Evolutionary conservation across 108 stramenopile genomes (phyloP).

Genomic region (Nitzschia sp.): DNA sequence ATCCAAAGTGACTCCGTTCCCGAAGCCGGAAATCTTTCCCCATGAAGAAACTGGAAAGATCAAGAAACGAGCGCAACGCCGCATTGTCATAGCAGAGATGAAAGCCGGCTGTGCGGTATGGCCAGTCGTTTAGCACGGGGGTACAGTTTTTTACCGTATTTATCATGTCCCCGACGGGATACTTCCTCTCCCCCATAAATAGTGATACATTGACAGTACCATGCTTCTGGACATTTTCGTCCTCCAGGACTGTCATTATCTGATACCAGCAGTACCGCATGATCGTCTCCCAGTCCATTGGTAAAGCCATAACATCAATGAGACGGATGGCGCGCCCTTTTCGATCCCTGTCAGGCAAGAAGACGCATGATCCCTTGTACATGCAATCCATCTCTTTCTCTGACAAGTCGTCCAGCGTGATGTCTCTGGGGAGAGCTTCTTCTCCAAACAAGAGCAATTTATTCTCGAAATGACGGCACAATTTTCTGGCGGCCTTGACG

Average conservation of each 20-base stretch:
- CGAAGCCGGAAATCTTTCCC: background rate
- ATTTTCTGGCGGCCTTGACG: conserved; percentile 12
- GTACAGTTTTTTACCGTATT: background rate
- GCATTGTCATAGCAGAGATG: background rate
- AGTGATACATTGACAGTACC: background rate
- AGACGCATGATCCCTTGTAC: background rate
- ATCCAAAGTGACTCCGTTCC: background rate
- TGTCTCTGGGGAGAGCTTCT: background rate
- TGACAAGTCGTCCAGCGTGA: conserved; percentile 19
- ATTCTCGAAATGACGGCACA: conserved; percentile 12
- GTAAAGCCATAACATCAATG: background rate
- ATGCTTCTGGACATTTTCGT: background rate
- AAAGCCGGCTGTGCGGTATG: background rate
- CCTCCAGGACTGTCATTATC: background rate
- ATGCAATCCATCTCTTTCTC: background rate
- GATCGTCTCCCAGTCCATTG: background rate
- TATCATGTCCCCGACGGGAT: background rate
- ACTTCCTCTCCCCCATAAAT: background rate
- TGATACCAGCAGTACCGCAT: background rate
- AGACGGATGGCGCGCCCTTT: background rate
- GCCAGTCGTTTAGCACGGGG: background rate
- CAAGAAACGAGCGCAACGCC: background rate
- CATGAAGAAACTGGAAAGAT: background rate
- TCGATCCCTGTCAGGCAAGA: background rate
- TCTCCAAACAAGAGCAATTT: conserved; percentile 15